phyloP scores from a whole-genome alignment of 441 rosid genomes.

The Erodium moschatum region DNA sequence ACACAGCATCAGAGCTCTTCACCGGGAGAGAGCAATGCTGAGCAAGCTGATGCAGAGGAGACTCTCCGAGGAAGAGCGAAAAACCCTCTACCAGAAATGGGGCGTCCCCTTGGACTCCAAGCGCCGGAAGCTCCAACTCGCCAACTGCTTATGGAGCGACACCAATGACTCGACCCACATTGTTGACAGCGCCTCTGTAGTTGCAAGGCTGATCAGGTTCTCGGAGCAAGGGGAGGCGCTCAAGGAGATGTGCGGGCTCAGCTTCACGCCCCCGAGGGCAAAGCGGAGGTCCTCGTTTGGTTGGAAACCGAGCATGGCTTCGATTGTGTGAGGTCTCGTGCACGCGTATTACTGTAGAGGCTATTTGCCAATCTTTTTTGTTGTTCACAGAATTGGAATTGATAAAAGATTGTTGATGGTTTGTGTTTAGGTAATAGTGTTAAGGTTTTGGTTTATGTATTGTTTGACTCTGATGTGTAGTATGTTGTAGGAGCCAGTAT shows the following conservation, averaged over 20 bases:
- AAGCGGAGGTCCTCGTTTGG: constrained; percentile 25
- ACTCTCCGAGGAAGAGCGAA: constrained; percentile 48
- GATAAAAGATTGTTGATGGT: neutral
- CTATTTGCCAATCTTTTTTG: too few species aligned
- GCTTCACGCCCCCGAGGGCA: constrained; percentile 40
- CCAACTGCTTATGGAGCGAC: constrained; percentile 55
- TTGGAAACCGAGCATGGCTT: constrained; percentile 21
- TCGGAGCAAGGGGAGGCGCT: constrained; percentile 49
- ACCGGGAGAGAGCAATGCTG: constrained; percentile 65
- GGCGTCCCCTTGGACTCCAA: constrained; percentile 49
- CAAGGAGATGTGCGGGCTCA: constrained; percentile 72
- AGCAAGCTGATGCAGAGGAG: constrained; percentile 54
- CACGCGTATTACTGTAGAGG: too few species aligned
- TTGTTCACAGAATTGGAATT: neutral
- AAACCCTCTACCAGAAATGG: constrained; percentile 58
- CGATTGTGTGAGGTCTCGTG: constrained; percentile 24
- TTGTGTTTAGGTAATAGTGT: neutral
- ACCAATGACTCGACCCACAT: constrained; percentile 51
- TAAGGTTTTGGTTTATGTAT: neutral
- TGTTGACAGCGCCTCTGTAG: constrained; percentile 57
- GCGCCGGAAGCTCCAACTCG: constrained; percentile 56
- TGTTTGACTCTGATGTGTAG: neutral
- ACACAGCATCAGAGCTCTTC: constrained; percentile 35
- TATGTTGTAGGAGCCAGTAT: too few species aligned
- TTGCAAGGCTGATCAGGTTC: constrained; percentile 64